Evolutionary conservation across 2,329 filamentous ascomycete genomes (phyloP).

Genomic region (Trichoderma koningii): DNA sequence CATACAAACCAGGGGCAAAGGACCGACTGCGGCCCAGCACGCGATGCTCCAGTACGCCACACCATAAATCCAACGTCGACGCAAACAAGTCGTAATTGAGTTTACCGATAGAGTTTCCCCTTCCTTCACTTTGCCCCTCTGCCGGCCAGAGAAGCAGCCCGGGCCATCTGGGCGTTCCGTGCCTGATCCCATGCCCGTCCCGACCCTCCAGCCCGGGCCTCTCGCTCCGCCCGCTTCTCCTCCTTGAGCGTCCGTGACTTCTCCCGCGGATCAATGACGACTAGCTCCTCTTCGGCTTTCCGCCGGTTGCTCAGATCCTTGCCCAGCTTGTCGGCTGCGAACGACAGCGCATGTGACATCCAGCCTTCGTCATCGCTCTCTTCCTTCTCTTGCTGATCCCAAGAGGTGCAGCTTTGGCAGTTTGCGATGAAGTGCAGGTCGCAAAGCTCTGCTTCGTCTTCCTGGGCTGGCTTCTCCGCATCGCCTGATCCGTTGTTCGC

Average conservation of each 20-base stretch:
- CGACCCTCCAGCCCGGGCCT: constrained; percentile 53
- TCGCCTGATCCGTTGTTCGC: constrained; percentile 41
- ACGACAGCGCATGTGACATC: constrained; percentile 84
- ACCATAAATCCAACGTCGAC: constrained; percentile 6
- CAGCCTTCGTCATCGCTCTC: constrained; percentile 69
- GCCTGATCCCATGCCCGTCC: constrained; percentile 62
- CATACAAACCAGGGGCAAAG: background rate
- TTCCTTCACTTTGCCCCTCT: constrained; percentile 55
- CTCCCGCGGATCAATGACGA: constrained; percentile 90
- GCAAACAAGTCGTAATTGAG: background rate
- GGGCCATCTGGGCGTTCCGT: constrained; percentile 58
- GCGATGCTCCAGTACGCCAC: constrained; percentile 7
- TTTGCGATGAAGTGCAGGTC: constrained; percentile 95
- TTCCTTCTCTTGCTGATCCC: constrained; percentile 67
- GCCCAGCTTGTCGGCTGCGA: constrained; percentile 85
- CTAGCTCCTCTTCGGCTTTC: constrained; percentile 86
- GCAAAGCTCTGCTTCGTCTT: constrained; percentile 75
- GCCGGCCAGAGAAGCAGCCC: constrained; percentile 55
- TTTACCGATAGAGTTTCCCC: background rate
- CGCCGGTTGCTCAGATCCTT: constrained; percentile 90
- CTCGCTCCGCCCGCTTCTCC: constrained; percentile 62
- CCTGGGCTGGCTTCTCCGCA: constrained; percentile 38
- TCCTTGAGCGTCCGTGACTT: constrained; percentile 73
- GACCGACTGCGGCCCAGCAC: background rate
- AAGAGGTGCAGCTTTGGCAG: constrained; percentile 86